Conservation (phyloP, 768 basidiomycete genomes). For the Lentinula edodes region DNA sequence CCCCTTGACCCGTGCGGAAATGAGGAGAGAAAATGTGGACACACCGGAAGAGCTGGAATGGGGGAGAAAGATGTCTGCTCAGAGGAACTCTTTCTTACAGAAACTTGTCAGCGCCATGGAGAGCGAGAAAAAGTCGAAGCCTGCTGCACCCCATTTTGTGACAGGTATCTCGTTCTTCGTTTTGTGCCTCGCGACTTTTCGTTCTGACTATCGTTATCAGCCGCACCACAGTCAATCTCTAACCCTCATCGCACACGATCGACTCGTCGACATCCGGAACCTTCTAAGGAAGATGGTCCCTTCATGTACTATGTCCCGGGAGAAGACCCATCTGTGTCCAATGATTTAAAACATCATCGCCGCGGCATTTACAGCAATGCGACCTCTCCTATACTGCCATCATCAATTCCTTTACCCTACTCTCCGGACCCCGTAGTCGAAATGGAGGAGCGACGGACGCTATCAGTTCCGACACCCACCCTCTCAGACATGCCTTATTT, state of each 20-base stretch:
- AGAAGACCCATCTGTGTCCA: slow-evolving; percentile 23
- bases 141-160: slow-evolving; percentile 37
- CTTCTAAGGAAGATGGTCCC: slow-evolving; percentile 29
- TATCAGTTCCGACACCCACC: background rate
- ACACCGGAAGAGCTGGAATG: slow-evolving; percentile 71
- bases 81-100: slow-evolving; percentile 66
- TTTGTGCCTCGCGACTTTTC: background rate
- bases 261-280: slow-evolving; percentile 22
- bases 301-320: slow-evolving; percentile 49
- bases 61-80: slow-evolving; percentile 68
- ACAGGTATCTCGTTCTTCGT: slow-evolving; percentile 28
- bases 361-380: background rate
- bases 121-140: slow-evolving; percentile 43
- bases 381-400: background rate
- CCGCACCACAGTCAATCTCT: slow-evolving; percentile 23
- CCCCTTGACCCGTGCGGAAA: slow-evolving; percentile 49
- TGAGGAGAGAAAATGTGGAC: slow-evolving; percentile 70
- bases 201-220: background rate
- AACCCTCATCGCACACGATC: background rate
- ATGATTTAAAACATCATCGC: background rate
- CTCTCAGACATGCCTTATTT: background rate
- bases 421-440: background rate
- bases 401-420: background rate
- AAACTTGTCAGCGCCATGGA: slow-evolving; percentile 57
- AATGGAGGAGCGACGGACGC: background rate